phyloP scores from a whole-genome alignment of 1,139 yeast genomes.

The Taphrina pruni region DNA sequence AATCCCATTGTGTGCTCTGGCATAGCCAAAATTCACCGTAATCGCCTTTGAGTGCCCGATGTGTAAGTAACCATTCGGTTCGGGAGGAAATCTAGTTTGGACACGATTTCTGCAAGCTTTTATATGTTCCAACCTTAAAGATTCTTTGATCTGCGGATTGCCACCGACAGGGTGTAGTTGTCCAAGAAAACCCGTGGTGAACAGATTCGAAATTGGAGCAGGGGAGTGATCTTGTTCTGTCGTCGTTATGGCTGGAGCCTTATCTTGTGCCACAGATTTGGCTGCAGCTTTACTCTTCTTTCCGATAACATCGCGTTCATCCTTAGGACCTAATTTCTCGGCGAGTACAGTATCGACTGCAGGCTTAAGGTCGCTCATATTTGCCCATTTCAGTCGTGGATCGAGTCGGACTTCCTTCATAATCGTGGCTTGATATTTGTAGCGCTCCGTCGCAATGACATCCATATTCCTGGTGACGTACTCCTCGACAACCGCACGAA shows the following conservation, averaged over 20 bases:
- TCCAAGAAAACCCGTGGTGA: conserved; percentile 92
- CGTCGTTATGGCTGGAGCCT: conserved; percentile 45
- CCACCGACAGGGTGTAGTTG: conserved; percentile 95
- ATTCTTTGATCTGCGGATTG: conserved; percentile 87
- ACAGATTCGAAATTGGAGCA: conserved; percentile 69
- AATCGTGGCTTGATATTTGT: conserved; percentile 73
- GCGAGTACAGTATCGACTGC: conserved; percentile 76
- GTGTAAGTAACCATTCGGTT: conserved; percentile 94
- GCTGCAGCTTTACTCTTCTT: conserved; percentile 63
- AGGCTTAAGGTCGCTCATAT: conserved; percentile 84
- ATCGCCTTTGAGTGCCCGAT: conserved; percentile 98
- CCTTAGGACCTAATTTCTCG: conserved; percentile 85
- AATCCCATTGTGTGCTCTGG: conserved; percentile 76
- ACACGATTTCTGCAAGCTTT: conserved; percentile 80
- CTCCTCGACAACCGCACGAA: conserved; percentile 61
- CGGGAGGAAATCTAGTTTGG: conserved; percentile 96
- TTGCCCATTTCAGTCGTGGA: conserved; percentile 87
- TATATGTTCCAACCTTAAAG: conserved; percentile 78
- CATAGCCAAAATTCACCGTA: conserved; percentile 94
- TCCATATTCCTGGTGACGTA: conserved; percentile 66
- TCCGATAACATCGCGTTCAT: conserved; percentile 85
- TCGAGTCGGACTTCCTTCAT: conserved; percentile 77
- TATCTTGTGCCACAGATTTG: conserved; percentile 44
- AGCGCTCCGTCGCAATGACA: conserved; percentile 72
- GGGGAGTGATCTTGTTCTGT: conserved; percentile 50